Evolutionary conservation across 2,329 filamentous ascomycete genomes (phyloP).

Genomic region (Hypoxylon sp.): DNA sequence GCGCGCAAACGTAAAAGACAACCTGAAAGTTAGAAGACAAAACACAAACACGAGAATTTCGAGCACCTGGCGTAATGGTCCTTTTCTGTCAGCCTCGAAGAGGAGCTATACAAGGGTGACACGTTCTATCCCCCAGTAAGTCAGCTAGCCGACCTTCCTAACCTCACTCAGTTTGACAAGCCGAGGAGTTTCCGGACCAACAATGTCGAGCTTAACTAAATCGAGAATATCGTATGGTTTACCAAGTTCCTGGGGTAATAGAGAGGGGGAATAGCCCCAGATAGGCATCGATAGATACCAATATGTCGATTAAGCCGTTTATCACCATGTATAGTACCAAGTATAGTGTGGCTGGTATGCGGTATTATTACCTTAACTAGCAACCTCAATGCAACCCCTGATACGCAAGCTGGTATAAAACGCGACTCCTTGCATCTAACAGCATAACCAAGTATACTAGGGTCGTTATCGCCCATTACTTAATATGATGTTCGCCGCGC

Average conservation of each 20-base stretch:
- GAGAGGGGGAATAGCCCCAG: conserved; percentile 16
- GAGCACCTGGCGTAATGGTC: conserved; percentile 4
- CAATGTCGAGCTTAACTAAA: conserved; percentile 1
- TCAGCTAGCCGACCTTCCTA: neutral
- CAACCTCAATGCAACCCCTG: conserved; percentile 14
- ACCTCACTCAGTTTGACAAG: conserved; percentile 3
- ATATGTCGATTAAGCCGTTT: conserved; percentile 14
- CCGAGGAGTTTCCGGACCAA: conserved; percentile 6
- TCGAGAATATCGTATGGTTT: conserved; percentile 2
- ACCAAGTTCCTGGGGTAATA: conserved; percentile 20
- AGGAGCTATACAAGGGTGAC: conserved; percentile 1
- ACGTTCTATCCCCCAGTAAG: conserved; percentile 9
- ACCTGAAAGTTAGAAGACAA: conserved; percentile 9
- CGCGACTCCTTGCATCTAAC: conserved; percentile 12
- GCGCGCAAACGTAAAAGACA: conserved; percentile 4
- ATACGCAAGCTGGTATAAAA: conserved; percentile 5
- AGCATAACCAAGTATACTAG: conserved; percentile 9
- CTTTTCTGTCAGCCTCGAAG: conserved; percentile 19
- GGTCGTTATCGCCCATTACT: conserved; percentile 6
- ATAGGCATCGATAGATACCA: conserved; percentile 9
- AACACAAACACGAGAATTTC: conserved; percentile 6
- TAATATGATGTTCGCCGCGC: conserved; percentile 6
- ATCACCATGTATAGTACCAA: too few relatives aligned
- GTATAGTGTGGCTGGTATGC: conserved; percentile 6
- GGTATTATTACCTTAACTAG: conserved; percentile 18